Conservation (phyloP, 2,329 filamentous ascomycete species). For the Drechslerella dactyloides region DNA sequence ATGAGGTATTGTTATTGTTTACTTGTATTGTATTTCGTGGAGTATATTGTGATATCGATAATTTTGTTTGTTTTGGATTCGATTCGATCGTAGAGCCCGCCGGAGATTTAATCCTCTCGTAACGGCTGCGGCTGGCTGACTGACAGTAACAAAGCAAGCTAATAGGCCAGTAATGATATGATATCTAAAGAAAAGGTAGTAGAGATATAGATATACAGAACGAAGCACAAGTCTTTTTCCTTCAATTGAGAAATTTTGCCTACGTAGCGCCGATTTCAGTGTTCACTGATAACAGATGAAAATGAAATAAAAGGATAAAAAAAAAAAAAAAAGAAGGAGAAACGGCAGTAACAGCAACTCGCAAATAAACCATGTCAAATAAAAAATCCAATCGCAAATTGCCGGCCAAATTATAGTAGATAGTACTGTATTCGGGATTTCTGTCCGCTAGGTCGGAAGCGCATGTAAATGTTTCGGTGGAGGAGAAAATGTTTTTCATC, state of each 20-base stretch:
- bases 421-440: not conserved
- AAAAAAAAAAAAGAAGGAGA: constrained; percentile 9
- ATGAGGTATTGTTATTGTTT: no score
- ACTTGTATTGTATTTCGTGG: no score
- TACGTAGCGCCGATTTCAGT: constrained; percentile 13
- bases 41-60: no score
- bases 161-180: no score
- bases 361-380: constrained; percentile 4
- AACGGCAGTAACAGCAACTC: constrained; percentile 3
- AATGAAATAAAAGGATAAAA: not conserved
- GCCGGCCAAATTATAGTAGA: not conserved
- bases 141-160: not conserved
- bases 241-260: constrained; percentile 5
- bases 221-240: constrained; percentile 8
- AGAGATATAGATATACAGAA: constrained; percentile 34
- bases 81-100: not conserved
- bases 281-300: constrained; percentile 2
- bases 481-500: no score
- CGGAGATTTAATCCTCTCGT: no score
- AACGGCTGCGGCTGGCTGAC: not conserved
- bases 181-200: not conserved
- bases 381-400: constrained; percentile 1
- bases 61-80: no score
- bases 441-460: no score
- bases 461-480: no score